These are phyloP conservation scores for Phytophthora multivora DNA, from an alignment of 352 stramenopile genomes.

Conservation along the genomic window DNA sequence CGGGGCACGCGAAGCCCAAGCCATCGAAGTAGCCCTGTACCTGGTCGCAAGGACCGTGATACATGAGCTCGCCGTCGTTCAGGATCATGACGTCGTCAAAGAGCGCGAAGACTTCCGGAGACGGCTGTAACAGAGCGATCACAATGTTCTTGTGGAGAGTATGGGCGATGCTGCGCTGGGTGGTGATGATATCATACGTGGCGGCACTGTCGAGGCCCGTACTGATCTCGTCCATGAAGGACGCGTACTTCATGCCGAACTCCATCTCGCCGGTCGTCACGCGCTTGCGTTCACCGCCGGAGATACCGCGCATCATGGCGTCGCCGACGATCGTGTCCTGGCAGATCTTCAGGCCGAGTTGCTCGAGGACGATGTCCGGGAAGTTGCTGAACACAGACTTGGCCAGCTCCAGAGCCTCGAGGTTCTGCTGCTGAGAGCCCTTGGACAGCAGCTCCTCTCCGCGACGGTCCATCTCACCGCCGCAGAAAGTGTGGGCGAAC, in stretches of 20 bases:
- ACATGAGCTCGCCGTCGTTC: conserved; percentile 85
- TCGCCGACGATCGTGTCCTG: conserved; percentile 68
- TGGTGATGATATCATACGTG: conserved; percentile 42
- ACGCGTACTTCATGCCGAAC: conserved; percentile 64
- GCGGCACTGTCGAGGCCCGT: conserved; percentile 88
- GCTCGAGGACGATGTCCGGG: conserved; percentile 22
- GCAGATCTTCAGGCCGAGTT: conserved; percentile 38
- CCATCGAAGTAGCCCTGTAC: conserved; percentile 42
- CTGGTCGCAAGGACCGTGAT: conserved; percentile 36
- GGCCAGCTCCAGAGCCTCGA: conserved; percentile 9
- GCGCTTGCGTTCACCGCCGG: conserved; percentile 51
- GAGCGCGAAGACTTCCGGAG: conserved; percentile 89
- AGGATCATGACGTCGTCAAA: conserved; percentile 71
- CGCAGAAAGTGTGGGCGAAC: conserved; percentile 51
- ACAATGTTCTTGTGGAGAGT: conserved; percentile 41
- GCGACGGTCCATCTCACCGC: conserved; percentile 23
- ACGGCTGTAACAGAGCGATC: conserved; percentile 84
- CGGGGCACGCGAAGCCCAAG: conserved; percentile 34
- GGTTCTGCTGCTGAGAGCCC: conserved; percentile 10
- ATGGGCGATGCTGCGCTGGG: conserved; percentile 27
- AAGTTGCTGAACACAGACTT: conserved; percentile 14
- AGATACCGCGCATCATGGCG: conserved; percentile 58
- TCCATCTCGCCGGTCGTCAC: conserved; percentile 72
- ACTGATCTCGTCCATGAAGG: conserved; percentile 92
- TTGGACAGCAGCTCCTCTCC: conserved; percentile 12